These are phyloP conservation scores for Puccinia novopanici DNA, from an alignment of 1,284 basidiomycete genomes.

Conservation along the genomic window DNA sequence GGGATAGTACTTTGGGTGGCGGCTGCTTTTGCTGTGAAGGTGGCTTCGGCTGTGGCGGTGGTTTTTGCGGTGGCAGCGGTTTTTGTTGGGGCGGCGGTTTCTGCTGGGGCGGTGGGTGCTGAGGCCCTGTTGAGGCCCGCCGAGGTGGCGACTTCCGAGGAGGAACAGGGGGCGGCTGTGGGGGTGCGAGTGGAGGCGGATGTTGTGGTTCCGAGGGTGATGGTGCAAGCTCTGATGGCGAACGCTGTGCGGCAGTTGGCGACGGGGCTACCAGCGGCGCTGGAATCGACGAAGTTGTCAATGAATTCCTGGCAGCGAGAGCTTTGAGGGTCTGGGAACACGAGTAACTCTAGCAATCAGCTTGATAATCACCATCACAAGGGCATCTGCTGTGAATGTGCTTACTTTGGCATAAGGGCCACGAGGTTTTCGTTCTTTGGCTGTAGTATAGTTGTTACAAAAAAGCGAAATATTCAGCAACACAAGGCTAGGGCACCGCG, in stretches of 20 bases:
- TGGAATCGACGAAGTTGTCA: constrained; percentile 10
- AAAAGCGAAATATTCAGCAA: constrained; percentile 4
- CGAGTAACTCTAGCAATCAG: background rate
- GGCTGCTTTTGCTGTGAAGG: background rate
- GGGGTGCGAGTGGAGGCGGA: background rate
- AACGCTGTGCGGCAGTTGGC: background rate
- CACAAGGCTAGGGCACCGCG: background rate
- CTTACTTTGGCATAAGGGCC: constrained; percentile 40
- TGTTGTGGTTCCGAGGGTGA: background rate
- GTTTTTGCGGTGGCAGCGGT: background rate
- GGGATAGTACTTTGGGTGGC: background rate
- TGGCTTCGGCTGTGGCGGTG: background rate
- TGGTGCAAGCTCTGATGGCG: background rate
- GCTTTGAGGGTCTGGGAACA: constrained; percentile 18
- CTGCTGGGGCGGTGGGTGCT: constrained; percentile 2
- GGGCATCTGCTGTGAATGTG: background rate
- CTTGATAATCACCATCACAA: background rate
- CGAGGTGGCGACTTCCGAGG: background rate
- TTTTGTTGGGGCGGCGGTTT: background rate
- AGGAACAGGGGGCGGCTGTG: constrained; percentile 10
- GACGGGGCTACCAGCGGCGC: constrained; percentile 13
- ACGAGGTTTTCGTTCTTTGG: constrained; percentile 40
- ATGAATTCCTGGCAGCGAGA: background rate
- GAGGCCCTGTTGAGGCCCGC: background rate
- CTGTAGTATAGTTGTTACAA: background rate